Percentiles rank a stretch among this genome's conserved stretches.
Conservation (phyloP, 108 stramenopile species). For the Cyclotella kingstonii region DNA sequence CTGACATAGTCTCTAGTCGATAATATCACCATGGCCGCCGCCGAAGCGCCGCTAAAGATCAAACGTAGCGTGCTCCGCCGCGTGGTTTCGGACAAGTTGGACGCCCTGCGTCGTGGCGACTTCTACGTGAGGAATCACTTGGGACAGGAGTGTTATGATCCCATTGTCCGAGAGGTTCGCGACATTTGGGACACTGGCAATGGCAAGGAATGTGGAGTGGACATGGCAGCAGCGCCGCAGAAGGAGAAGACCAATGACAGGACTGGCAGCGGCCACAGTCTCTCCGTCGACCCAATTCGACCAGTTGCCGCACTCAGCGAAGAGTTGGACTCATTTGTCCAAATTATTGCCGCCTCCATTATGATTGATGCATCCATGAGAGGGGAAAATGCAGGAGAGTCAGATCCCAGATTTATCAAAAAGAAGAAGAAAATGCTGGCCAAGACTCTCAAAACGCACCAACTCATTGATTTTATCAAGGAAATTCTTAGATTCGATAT, state of each 20-base stretch:
- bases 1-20: no score
- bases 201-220: no score
- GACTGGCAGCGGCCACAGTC: slow-evolving; percentile 1
- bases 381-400: slow-evolving; percentile 42
- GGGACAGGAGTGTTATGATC: slow-evolving; percentile 38
- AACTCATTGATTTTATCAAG: slow-evolving; percentile 15
- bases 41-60: slow-evolving; percentile 20
- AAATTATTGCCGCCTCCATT: slow-evolving; percentile 42
- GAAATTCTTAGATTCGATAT: slow-evolving; percentile 29
- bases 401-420: slow-evolving; percentile 40
- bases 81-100: slow-evolving; percentile 27
- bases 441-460: slow-evolving; percentile 23
- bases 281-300: no score
- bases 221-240: not conserved
- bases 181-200: no score
- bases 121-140: slow-evolving; percentile 43
- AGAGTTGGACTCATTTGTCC: slow-evolving; percentile 34
- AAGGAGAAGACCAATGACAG: not conserved
- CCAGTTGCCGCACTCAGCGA: slow-evolving; percentile 19
- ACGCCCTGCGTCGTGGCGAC: slow-evolving; percentile 30
- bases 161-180: slow-evolving; percentile 28
- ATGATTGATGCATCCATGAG: slow-evolving; percentile 47
- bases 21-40: slow-evolving; percentile 3
- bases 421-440: slow-evolving; percentile 38
- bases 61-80: slow-evolving; percentile 34